phyloP scores from a whole-genome alignment of 2,329 filamentous ascomycete species.

The Talaromyces albobiverticillius region DNA sequence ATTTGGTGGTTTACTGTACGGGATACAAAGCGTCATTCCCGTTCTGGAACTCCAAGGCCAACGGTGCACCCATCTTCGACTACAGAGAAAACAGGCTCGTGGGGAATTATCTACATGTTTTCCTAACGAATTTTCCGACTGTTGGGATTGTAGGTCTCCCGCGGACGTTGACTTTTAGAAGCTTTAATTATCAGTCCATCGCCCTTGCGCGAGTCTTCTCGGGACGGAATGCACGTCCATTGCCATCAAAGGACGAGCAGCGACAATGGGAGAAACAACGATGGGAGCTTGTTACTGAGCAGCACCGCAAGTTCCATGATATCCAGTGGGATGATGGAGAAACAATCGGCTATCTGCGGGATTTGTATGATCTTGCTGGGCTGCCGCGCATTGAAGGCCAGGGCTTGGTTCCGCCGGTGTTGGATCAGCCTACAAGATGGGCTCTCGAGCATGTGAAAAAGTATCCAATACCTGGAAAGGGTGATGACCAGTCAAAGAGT shows the following conservation, averaged over 20 bases:
- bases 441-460: conserved; percentile 21
- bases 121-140: conserved; percentile 48
- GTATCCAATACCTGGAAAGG: conserved; percentile 16
- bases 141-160: conserved; percentile 49
- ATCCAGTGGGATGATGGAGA: conserved; percentile 21
- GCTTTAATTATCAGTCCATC: conserved; percentile 65
- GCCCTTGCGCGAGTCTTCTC: conserved; percentile 57
- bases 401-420: conserved; percentile 19
- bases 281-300: conserved; percentile 13
- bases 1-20: conserved; percentile 61
- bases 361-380: conserved; percentile 18
- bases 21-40: conserved; percentile 49
- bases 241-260: conserved; percentile 51
- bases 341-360: conserved; percentile 18
- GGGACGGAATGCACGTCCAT: conserved; percentile 40
- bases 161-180: conserved; percentile 55
- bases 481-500: no score
- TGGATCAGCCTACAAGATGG: conserved; percentile 22
- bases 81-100: conserved; percentile 46
- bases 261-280: conserved; percentile 54
- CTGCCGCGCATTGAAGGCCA: conserved; percentile 19
- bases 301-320: conserved; percentile 20
- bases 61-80: conserved; percentile 48
- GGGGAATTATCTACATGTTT: conserved; percentile 53
- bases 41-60: conserved; percentile 51